Base-by-base conservation (phyloP, 495 filamentous ascomycete genomes). In the Xylaria scruposa region DNA sequence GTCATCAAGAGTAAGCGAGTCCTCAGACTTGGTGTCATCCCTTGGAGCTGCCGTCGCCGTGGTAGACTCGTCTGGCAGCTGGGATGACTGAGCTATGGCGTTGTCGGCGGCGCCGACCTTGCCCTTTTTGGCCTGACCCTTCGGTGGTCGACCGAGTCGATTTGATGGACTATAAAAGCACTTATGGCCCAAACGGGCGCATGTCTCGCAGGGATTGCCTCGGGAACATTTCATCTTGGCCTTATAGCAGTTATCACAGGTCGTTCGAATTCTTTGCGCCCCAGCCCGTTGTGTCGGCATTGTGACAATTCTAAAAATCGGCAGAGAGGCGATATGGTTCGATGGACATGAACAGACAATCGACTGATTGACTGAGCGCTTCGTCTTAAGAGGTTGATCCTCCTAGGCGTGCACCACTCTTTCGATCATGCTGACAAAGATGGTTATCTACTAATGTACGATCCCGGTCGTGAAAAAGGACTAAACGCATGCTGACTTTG, bases 141-240 rank as follows among this genome's bases (percentile, higher is more conserved):
- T 54, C 8, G 51, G 51, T 54, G 51, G 51, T 29, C 51, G 51
- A 29, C 51, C 51, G n/a, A 54, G 51, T 54, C 51, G 51, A 54
- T 54, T 54, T 15, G 51, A 29, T 15, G 51, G 51, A 29, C 51
- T 54, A 54, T 54, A 54, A 29, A 26, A 54, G 51, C 51, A 54
- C 51, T 15, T 54, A 29, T 54, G 51, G 8, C 51, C 51, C 24
- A 54, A 54, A 54, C 51, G 51, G 51, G 51, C 51, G 24, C 51
- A 54, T 5, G 51, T 54, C 51, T 54, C 51, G 51, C 51, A 54
- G 51, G 51, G 51, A 54, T 54, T 54, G 24, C 51, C 51, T 54
- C 51, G 51, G 51, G 51, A 54, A 54, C 51, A 54, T 54, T 54
- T 54, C 51, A 54, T 54, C 24, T 54, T 54, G 8, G 51, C 51